Evolutionary conservation across 805 yeast species (phyloP).

Genomic region (Hanseniaspora valbyensis): DNA sequence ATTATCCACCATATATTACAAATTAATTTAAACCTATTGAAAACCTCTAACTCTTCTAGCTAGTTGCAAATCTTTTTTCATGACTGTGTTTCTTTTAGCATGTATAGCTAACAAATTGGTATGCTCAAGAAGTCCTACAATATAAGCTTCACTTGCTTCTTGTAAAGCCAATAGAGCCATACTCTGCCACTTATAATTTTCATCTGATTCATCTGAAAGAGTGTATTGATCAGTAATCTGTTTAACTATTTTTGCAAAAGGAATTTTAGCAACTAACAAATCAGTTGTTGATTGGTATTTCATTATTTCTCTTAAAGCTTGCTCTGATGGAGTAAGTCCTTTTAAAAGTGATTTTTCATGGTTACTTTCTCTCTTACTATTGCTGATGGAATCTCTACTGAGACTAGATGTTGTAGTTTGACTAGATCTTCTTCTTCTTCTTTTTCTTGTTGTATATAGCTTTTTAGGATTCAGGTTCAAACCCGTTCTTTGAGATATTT

Average conservation of each 20-base stretch:
- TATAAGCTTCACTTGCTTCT: slow-evolving; percentile 70
- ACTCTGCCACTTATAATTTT: slow-evolving; percentile 65
- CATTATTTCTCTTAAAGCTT: slow-evolving; percentile 58
- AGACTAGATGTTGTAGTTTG: background rate
- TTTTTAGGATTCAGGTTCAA: slow-evolving; percentile 7
- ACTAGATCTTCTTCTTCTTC: background rate
- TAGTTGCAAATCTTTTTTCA: slow-evolving; percentile 71
- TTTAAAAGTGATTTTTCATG: slow-evolving; percentile 36
- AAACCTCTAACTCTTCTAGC: slow-evolving; percentile 67
- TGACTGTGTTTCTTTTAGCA: slow-evolving; percentile 72
- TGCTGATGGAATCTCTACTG: slow-evolving; percentile 17
- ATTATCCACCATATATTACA: background rate
- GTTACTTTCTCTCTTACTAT: slow-evolving; percentile 28
- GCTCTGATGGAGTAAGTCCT: slow-evolving; percentile 41
- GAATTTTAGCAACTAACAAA: slow-evolving; percentile 55
- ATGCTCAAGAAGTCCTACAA: slow-evolving; percentile 64
- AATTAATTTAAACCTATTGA: slow-evolving; percentile 17
- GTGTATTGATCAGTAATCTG: slow-evolving; percentile 52
- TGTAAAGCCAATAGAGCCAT: slow-evolving; percentile 67
- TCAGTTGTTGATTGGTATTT: slow-evolving; percentile 59
- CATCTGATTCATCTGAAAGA: slow-evolving; percentile 31
- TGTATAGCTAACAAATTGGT: slow-evolving; percentile 68
- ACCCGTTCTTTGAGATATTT: slow-evolving; percentile 8
- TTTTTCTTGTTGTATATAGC: background rate
- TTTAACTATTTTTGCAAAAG: slow-evolving; percentile 65